Conservation (phyloP, 768 basidiomycete genomes). For the Tubosaeta sp. region DNA sequence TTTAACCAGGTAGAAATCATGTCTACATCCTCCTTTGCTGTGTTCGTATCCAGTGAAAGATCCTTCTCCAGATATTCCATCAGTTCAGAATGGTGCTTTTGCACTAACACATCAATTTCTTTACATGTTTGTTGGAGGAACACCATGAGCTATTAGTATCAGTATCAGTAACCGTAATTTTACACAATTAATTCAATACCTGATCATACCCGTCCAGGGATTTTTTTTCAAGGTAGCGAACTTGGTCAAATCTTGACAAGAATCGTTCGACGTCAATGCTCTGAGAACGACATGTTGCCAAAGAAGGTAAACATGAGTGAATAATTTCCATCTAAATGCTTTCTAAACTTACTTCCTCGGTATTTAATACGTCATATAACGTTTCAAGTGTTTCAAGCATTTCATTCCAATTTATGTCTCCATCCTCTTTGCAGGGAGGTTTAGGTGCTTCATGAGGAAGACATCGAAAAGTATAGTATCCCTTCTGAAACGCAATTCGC, state of each 20-base stretch:
- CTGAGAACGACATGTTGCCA: background rate
- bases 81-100: background rate
- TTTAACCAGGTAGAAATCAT: background rate
- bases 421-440: background rate
- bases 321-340: no score
- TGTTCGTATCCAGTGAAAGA: background rate
- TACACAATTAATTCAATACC: background rate
- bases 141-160: background rate
- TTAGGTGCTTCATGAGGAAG: background rate
- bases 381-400: background rate
- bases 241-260: background rate
- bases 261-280: background rate
- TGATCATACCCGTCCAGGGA: background rate
- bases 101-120: background rate
- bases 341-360: background rate
- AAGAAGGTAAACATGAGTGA: background rate
- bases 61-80: background rate
- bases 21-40: background rate
- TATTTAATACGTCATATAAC: background rate
- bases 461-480: background rate
- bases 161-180: background rate
- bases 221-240: background rate
- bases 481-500: background rate
- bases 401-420: background rate
- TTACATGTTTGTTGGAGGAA: background rate